Evolutionary conservation across 257 asterid species (phyloP).

Genomic region (Penstemon barbatus): DNA sequence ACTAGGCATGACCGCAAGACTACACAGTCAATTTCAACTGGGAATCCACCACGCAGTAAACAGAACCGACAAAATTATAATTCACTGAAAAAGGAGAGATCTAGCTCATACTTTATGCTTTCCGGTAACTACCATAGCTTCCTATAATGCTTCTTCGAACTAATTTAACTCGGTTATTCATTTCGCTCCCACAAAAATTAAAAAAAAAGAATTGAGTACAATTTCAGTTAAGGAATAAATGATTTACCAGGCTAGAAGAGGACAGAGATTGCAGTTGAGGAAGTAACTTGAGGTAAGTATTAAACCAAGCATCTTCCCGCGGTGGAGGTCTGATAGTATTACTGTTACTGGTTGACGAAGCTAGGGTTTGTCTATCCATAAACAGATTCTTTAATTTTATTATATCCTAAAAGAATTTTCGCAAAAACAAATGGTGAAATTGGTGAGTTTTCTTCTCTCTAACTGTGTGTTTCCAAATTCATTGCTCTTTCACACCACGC

Average conservation of each 20-base stretch:
- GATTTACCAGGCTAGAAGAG: slow-evolving; percentile 50
- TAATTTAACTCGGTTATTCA: neutral
- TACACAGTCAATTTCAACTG: neutral
- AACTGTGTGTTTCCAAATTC: slow-evolving; percentile 25
- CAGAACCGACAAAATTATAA: too few relatives aligned
- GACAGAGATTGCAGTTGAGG: slow-evolving; percentile 67
- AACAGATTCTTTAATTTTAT: too few relatives aligned
- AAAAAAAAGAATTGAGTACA: neutral
- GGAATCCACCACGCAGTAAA: neutral
- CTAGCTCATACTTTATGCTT: too few relatives aligned
- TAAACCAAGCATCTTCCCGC: slow-evolving; percentile 77
- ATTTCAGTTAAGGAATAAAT: neutral
- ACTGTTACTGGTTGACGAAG: slow-evolving; percentile 44
- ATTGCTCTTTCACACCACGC: slow-evolving; percentile 41
- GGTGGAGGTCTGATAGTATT: slow-evolving; percentile 49
- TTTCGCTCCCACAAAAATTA: slow-evolving; percentile 5
- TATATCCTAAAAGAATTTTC: too few relatives aligned
- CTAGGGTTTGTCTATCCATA: slow-evolving; percentile 80
- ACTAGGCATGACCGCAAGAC: neutral
- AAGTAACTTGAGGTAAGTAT: slow-evolving; percentile 46
- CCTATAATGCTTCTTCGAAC: too few relatives aligned
- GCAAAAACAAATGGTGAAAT: neutral
- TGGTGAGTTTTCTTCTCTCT: slow-evolving; percentile 9
- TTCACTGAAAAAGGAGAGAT: too few relatives aligned
- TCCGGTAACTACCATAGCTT: too few relatives aligned